These are phyloP conservation scores for Cladophialophora psammophila DNA, from an alignment of 2,329 filamentous ascomycete species.

Conservation along the genomic window DNA sequence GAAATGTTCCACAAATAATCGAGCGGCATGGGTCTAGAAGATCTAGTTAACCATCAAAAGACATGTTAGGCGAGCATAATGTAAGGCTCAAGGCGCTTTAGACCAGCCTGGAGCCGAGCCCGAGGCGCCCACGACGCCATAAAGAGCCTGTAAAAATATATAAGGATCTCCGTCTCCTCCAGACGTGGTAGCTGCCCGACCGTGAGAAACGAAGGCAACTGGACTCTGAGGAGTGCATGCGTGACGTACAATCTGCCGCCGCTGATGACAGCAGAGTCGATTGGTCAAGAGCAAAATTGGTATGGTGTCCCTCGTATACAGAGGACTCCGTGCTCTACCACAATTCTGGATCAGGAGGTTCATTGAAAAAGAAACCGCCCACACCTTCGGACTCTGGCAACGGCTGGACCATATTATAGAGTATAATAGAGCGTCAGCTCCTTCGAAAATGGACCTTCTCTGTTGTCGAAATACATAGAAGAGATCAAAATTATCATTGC, in stretches of 20 bases:
- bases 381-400: background rate
- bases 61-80: no score
- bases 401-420: background rate
- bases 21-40: background rate
- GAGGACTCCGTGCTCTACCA: background rate
- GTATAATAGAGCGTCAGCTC: background rate
- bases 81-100: background rate
- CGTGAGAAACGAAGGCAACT: background rate
- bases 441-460: background rate
- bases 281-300: background rate
- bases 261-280: background rate
- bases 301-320: background rate
- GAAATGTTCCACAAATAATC: conserved; percentile 25
- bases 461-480: background rate
- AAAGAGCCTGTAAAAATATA: background rate
- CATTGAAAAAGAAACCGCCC: background rate
- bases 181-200: background rate
- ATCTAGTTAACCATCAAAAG: background rate
- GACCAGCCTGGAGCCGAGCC: background rate
- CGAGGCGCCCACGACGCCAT: background rate
- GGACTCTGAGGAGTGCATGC: no score
- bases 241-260: background rate
- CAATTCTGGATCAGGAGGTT: background rate
- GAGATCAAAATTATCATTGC: background rate
- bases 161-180: background rate